phyloP scores from a whole-genome alignment of 2,329 filamentous ascomycete genomes.

The Lasiodiplodia hormozganensis region DNA sequence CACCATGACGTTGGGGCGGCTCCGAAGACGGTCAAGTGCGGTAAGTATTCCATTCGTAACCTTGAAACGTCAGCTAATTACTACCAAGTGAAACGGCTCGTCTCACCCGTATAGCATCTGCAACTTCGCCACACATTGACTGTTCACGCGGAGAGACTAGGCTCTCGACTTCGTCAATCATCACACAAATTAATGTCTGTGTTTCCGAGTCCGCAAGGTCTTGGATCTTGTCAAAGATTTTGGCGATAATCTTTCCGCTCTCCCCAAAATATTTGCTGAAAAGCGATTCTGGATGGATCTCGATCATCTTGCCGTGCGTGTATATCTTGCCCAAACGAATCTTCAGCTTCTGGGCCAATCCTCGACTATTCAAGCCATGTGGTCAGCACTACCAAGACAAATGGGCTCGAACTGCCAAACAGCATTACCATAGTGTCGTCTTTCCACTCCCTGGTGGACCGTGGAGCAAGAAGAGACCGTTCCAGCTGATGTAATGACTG shows the following conservation, averaged over 20 bases:
- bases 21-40: constrained; percentile 54
- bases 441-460: constrained; percentile 55
- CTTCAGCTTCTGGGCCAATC: constrained; percentile 59
- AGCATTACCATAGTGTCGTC: constrained; percentile 48
- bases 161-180: constrained; percentile 57
- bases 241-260: constrained; percentile 51
- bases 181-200: constrained; percentile 1
- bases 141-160: constrained; percentile 54
- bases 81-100: background rate
- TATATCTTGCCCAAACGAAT: constrained; percentile 52
- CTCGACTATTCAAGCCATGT: constrained; percentile 38
- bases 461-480: constrained; percentile 52
- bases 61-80: constrained; percentile 31
- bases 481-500: constrained; percentile 52
- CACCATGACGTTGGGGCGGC: constrained; percentile 54
- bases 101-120: constrained; percentile 53
- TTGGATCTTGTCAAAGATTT: constrained; percentile 51
- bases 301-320: constrained; percentile 47
- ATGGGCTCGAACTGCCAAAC: background rate
- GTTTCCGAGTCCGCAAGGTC: constrained; percentile 37
- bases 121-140: constrained; percentile 49
- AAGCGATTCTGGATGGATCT: constrained; percentile 55
- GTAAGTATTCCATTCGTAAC: constrained; percentile 59
- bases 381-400: background rate
- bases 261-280: constrained; percentile 59